A percentile compares a stretch with the other conserved stretches of the same genome.
These are phyloP conservation scores for Aureobasidium sp. DNA, from an alignment of 2,329 filamentous ascomycete genomes.

Conservation along the genomic window DNA sequence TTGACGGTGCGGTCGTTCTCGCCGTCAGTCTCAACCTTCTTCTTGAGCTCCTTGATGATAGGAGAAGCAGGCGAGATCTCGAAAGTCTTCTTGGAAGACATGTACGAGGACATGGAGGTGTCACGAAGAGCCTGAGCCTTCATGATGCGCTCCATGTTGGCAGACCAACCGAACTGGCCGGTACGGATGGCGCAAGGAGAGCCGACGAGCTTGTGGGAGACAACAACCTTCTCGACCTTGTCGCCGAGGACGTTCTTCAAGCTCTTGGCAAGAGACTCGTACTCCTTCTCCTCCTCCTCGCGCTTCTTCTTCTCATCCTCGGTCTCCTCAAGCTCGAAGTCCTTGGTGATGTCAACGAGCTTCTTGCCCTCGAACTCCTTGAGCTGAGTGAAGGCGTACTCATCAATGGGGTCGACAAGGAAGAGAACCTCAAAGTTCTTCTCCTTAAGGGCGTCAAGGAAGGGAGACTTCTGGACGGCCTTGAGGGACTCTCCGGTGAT, in stretches of 20 bases:
- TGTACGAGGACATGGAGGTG: slow-evolving; percentile 99
- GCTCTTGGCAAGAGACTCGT: slow-evolving; percentile 84
- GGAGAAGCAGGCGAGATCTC: slow-evolving; percentile 98
- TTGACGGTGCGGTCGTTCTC: slow-evolving; percentile 99
- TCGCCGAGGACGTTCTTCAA: slow-evolving; percentile 99
- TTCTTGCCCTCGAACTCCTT: slow-evolving; percentile 99
- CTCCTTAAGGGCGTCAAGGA: slow-evolving; percentile 96
- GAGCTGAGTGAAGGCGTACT: slow-evolving; percentile 99
- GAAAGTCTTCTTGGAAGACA: slow-evolving; percentile 99
- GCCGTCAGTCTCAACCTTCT: slow-evolving; percentile 95
- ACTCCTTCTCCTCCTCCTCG: slow-evolving; percentile 98
- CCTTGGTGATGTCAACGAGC: slow-evolving; percentile 99
- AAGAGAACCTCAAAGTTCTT: slow-evolving; percentile 99
- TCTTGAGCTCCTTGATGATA: slow-evolving; percentile 98
- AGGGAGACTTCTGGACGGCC: slow-evolving; percentile 95
- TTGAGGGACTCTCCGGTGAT: slow-evolving; percentile 99
- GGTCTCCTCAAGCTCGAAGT: slow-evolving; percentile 99
- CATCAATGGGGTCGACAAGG: slow-evolving; percentile 98
- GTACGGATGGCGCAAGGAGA: slow-evolving; percentile 98
- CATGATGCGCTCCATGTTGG: slow-evolving; percentile 99
- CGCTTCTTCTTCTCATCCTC: slow-evolving; percentile 97
- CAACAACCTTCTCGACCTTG: slow-evolving; percentile 99
- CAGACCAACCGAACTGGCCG: slow-evolving; percentile 99
- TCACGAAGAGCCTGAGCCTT: slow-evolving; percentile 99
- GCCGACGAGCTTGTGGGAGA: slow-evolving; percentile 92